phyloP scores from a whole-genome alignment of 2,329 filamentous ascomycete genomes.

The Fusarium keratoplasticum region DNA sequence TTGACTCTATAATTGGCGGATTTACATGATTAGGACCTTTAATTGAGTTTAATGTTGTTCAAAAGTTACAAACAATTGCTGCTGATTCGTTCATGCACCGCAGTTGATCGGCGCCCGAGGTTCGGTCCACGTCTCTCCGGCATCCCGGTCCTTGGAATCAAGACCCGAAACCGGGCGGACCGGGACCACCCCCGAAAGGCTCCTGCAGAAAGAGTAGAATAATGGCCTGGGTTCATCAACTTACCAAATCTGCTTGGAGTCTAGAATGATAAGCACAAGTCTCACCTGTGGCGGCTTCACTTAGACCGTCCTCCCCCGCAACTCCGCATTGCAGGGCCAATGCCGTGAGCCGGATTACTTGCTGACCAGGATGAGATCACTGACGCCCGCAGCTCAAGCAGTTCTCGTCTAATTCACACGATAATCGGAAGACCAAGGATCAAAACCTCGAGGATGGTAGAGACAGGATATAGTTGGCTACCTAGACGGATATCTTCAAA shows the following conservation, averaged over 20 bases:
- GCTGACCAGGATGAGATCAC: constrained; percentile 26
- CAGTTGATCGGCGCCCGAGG: not conserved
- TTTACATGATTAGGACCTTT: not conserved
- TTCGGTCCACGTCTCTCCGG: not conserved
- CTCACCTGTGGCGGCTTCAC: not conserved
- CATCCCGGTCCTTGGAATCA: not conserved
- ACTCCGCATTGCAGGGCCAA: constrained; percentile 25
- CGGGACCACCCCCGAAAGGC: not conserved
- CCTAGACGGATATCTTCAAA: constrained; percentile 15
- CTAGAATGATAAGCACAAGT: not conserved
- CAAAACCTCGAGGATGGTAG: not conserved
- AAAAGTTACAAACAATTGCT: not conserved
- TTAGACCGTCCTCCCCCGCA: constrained; percentile 5
- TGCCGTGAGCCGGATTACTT: constrained; percentile 15
- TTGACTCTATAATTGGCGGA: not conserved
- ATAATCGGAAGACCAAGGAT: not conserved
- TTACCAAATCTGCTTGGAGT: not conserved
- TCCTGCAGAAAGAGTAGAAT: not conserved
- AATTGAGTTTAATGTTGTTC: not conserved
- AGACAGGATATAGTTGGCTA: not conserved
- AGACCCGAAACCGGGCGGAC: not conserved
- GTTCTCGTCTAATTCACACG: not conserved
- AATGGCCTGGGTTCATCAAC: not conserved
- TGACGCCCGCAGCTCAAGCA: not conserved
- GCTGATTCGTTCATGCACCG: not conserved